Percentiles rank a stretch among this genome's conserved stretches.
Evolutionary conservation across 768 basidiomycete genomes (phyloP).

Genomic region (Hygrocybe coccinea): DNA sequence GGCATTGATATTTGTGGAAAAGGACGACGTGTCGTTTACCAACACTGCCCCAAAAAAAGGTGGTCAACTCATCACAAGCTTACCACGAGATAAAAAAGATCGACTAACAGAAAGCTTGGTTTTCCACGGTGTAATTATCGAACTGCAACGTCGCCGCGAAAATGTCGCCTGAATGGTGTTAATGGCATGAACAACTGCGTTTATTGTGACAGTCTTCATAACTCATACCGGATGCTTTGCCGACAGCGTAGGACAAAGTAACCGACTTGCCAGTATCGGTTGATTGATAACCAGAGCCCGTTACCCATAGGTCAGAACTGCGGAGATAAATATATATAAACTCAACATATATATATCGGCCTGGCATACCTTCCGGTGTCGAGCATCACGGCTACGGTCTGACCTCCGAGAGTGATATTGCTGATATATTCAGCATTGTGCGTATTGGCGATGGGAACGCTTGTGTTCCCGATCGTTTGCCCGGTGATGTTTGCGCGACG

Average conservation of each 20-base stretch:
- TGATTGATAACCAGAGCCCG: slow-evolving; percentile 43
- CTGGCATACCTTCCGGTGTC: slow-evolving; percentile 67
- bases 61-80: slow-evolving; percentile 3
- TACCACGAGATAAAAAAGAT: too few relatives aligned
- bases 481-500: slow-evolving; percentile 20
- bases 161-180: slow-evolving; percentile 45
- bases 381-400: slow-evolving; percentile 53
- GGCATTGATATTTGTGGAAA: slow-evolving; percentile 53
- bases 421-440: slow-evolving; percentile 70
- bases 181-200: slow-evolving; percentile 5
- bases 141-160: slow-evolving; percentile 49
- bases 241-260: slow-evolving; percentile 64
- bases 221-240: slow-evolving; percentile 51
- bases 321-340: neutral
- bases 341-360: neutral
- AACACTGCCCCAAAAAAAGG: slow-evolving; percentile 49
- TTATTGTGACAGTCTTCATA: neutral
- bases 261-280: slow-evolving; percentile 53
- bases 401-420: slow-evolving; percentile 65
- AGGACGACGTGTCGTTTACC: slow-evolving; percentile 57
- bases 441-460: slow-evolving; percentile 53
- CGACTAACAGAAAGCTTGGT: slow-evolving; percentile 64
- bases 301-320: slow-evolving; percentile 77
- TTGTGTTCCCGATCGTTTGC: slow-evolving; percentile 21
- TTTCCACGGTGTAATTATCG: slow-evolving; percentile 50